These are phyloP conservation scores for Oenanthe sinensis DNA, from an alignment of 129 eudicot species.

Conservation along the genomic window DNA sequence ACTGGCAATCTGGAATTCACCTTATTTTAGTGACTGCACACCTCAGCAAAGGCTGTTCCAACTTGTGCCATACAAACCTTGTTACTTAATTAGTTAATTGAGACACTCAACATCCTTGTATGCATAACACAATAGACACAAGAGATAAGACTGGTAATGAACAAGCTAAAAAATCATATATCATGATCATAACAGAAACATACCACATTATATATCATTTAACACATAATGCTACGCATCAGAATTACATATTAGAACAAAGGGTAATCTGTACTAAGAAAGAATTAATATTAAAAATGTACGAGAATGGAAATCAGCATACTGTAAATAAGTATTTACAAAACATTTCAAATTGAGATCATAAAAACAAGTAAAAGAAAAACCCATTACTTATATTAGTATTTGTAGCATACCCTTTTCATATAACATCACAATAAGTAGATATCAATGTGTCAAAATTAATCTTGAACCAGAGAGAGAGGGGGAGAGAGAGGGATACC, in stretches of 20 bases:
- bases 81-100: neutral
- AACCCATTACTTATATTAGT: neutral
- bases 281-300: neutral
- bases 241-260: neutral
- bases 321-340: neutral
- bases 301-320: neutral
- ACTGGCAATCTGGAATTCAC: too few relatives aligned
- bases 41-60: too few relatives aligned
- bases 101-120: too few relatives aligned
- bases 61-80: neutral
- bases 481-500: constrained; percentile 18
- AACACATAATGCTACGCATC: neutral
- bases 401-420: neutral
- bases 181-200: neutral
- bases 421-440: neutral
- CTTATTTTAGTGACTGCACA: too few relatives aligned
- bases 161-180: neutral
- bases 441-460: neutral
- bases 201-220: too few relatives aligned
- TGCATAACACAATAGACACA: neutral
- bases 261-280: neutral
- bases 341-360: neutral
- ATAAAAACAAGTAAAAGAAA: neutral
- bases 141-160: neutral
- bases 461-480: neutral